Evolutionary conservation across 2,329 filamentous ascomycete genomes (phyloP), one percentile per base, ranked within the genome.

Genomic region (Rachicladosporium sp.): DNA sequence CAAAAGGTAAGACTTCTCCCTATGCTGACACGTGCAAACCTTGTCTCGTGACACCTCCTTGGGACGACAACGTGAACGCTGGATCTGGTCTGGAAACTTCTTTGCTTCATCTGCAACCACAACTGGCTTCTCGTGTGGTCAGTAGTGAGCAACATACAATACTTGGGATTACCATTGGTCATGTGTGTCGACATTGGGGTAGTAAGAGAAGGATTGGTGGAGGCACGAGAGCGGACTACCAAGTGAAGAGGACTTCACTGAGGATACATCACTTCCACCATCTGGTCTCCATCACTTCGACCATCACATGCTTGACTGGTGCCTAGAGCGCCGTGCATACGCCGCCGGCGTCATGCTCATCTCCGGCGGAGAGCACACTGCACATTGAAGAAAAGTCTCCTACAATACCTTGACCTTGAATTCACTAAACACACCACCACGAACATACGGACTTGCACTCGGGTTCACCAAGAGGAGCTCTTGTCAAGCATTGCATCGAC

Each of bases 1-100:
- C 23, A 43, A 45, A 45, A 45, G 43, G 43, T 45, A 43, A 45
- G 43, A 29, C 23, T 27, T 12, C 36, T 33, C 10, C 10, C 10
- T 29, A 29, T 21, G 33, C 33, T 36, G 23, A 32, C 38, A 13
- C 36, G 29, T 40, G 15, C 36, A 11, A 27, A 32, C 19, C 27
- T 30, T 27, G 19, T 11, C 29, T 15, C 33, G 32, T 15, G 33
- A 29, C 35, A 19, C 33, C 13, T 31, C 30, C 10, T 15, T 15
- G 4, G 38, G 30, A 33, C 27, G 15, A 8, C 29, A 11, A 15
- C 29, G 13, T 12, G n/a, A 27, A 13, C 7, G 10, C 38, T 29
- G 33, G 37, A 40, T 29, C 31, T 29, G 15, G 15, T 27, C 12
- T 19, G 19, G 6, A 23, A 23, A 15, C 33, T 35, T 19, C 7